Percentiles rank a stretch among this genome's conserved stretches.
Evolutionary conservation across 129 eudicot species (phyloP).

Genomic region (Flaveria sonorensis): DNA sequence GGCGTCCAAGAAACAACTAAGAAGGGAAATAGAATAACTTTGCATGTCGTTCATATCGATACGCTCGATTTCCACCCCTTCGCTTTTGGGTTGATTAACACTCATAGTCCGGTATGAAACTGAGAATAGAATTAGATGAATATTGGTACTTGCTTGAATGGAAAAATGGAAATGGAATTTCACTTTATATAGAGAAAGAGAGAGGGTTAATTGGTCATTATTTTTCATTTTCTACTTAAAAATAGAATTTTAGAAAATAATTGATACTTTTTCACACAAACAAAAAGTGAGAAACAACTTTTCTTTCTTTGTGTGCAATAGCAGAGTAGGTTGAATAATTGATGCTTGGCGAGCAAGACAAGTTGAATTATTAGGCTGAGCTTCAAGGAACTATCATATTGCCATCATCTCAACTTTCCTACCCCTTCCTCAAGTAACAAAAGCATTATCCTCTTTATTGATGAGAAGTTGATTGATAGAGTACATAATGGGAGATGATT

Average conservation of each 20-base stretch:
- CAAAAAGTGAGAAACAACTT: neutral
- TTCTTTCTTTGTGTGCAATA: neutral
- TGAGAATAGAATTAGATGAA: neutral
- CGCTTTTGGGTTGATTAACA: constrained; percentile 11
- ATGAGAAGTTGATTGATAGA: neutral
- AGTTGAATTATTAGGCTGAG: constrained; percentile 2
- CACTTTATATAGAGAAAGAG: constrained; percentile 25
- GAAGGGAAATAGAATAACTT: constrained; percentile 14
- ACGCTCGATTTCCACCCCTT: constrained; percentile 1
- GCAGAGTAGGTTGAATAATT: neutral
- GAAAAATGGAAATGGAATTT: constrained; percentile 19
- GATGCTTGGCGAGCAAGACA: constrained; percentile 17
- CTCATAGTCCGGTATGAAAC: constrained; percentile 3
- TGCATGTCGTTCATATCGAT: neutral
- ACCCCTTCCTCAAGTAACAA: constrained; percentile 28
- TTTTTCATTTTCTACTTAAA: neutral
- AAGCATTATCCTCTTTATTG: neutral
- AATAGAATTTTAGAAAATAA: neutral
- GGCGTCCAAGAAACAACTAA: constrained; percentile 22
- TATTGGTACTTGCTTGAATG: constrained; percentile 24
- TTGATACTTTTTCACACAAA: neutral
- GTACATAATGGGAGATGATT: neutral
- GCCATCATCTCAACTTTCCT: neutral
- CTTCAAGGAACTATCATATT: constrained; percentile 4
- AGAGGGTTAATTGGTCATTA: neutral